Evolutionary conservation across 2,329 filamentous ascomycete species (phyloP), one percentile per base, ranked within the genome.

Genomic region (Colletotrichum gigasporum): DNA sequence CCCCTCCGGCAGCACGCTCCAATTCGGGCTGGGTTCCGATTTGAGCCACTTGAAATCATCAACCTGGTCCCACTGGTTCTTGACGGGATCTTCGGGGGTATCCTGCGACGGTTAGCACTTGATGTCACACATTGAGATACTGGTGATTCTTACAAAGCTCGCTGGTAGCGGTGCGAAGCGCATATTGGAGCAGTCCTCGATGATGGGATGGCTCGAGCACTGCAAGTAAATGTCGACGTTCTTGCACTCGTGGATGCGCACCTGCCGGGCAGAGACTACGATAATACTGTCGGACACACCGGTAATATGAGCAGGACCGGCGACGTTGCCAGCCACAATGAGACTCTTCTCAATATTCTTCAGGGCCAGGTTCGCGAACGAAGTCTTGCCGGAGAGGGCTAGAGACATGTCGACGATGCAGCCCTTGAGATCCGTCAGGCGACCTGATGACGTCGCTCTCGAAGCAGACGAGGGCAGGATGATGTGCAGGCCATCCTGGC

Each of bases 21-120:
- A 99, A 74, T 99, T 94, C 2, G 96, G 96, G 73, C 93, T 97
- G 28, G 88, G 87, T 62, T 92, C 93, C 14, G 87, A 84, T 76
- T 94, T 96, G 67, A 97, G 85, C 96, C 96, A 98, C 79, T 97
- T 97, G 83, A 99, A 99, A 76, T 99, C 96, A 75, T 98, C 93
- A 14, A 98, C 92, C 71, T 96, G 89, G 70, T 94, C 86, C 93
- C 93, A 99, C 71, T 91, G 87, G 74, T 97, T 95, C 62, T 78
- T 78, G 3, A 72, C 68, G 1, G 70, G 57, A 8, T 75, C 70
- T 9, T 73, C 72, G 8, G 74, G 69, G 39, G 75, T 70, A 4
- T 67, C 34, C 24, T 71, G 70, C 48, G 67, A 66, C 67, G 8
- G 28, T 74, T 10, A 67, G 50, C 42, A 39, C 16, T 11, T 3